Conservation (phyloP, 129 eudicot species). For the Helichrysum umbraculigerum region DNA sequence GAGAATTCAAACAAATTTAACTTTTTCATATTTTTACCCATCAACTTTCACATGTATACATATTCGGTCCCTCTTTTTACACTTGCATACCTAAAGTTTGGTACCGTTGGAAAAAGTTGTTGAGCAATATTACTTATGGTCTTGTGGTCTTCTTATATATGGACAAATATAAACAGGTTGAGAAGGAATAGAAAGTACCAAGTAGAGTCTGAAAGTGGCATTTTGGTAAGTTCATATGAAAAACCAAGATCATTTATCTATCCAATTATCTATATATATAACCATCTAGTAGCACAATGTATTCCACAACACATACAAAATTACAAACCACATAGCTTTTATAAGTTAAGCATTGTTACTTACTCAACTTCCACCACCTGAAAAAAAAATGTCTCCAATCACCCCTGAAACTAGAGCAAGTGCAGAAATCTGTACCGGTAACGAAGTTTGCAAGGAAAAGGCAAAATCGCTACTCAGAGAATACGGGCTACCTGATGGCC, state of each 20-base stretch:
- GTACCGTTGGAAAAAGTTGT: too few species aligned
- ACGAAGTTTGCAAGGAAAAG: constrained; percentile 44
- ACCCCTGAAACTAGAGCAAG: constrained; percentile 52
- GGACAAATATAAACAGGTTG: not conserved
- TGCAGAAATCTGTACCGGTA: constrained; percentile 44
- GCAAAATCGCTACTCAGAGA: not conserved
- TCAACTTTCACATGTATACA: too few species aligned
- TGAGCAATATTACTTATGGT: too few species aligned
- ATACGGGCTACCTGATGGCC: too few species aligned
- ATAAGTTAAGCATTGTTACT: not conserved
- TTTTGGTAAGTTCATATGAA: not conserved
- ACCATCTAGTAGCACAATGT: too few species aligned
- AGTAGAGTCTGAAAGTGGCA: not conserved
- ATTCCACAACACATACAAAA: not conserved
- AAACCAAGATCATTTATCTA: not conserved
- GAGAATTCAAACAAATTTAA: too few species aligned
- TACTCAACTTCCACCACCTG: not conserved
- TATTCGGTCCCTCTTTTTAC: too few species aligned
- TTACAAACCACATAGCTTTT: not conserved
- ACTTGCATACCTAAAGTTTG: too few species aligned
- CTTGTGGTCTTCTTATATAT: not conserved
- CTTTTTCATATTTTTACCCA: too few species aligned
- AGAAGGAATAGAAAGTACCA: not conserved
- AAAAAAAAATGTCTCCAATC: constrained; percentile 45
- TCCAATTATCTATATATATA: not conserved